Base-by-base conservation (phyloP, 805 yeast genomes). In the Tetrapisispora nanseiensis region DNA sequence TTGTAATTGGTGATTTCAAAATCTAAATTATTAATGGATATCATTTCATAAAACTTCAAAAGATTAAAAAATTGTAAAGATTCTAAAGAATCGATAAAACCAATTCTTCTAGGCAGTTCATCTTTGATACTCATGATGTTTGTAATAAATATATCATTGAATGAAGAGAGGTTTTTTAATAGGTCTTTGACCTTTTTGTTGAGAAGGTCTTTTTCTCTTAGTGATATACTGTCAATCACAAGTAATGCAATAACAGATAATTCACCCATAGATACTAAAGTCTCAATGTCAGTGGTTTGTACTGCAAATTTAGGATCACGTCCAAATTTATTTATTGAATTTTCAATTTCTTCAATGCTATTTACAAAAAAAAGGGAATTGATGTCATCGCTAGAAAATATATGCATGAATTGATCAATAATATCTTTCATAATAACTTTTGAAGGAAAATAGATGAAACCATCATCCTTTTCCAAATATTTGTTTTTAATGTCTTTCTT, bases 1-100 rank as follows among this genome's bases (percentile, higher is more conserved):
- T 56, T 61, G 41, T 57, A 59, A 22, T 46, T 51, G 42, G 53
- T 57, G 32, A 50, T 41, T 9, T 41, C 28, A 26, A 51, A 46
- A 22, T 44, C 42, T 11, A 46, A 30, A 8, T 37, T 33, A 15
- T 45, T 46, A 6, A 24, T 18, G 4, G 48, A 20, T 19, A 46
- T 40, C 13, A 46, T 33, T 36, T 51, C 47, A 33, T 49, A 55
- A 34, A 46, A 54, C 43, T 56, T 56, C 43, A 46, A 40, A 19
- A 56, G 41, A 5, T 59, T 49, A 22, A 51, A 39, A 26, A 54
- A 57, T 30, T 45, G 47, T 19, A 56, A 33, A n/a, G 47, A 47
- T 26, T 51, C 55, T 2, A 51, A 33, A 7, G 56, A 44, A 20
- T 46, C 39, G 3, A 46, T 22, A 12, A 46, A 26, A 20, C 40